Evolutionary conservation across 129 eudicot species (phyloP).

Genomic region (Flaveria linearis): DNA sequence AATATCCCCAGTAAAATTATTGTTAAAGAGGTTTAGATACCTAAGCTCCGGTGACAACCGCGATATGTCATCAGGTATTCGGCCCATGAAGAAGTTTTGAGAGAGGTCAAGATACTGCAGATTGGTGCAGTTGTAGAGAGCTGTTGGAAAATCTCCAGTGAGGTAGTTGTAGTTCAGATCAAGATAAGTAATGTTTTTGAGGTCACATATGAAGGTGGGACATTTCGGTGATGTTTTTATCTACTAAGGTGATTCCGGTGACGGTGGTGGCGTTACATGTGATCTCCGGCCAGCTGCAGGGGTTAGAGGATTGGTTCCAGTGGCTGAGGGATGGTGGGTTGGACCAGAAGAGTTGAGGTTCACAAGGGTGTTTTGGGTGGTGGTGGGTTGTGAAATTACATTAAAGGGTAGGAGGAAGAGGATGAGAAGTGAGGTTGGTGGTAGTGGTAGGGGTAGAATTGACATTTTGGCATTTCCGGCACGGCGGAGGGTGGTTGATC

Average conservation of each 20-base stretch:
- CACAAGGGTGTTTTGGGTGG: slow-evolving; percentile 45
- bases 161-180: slow-evolving; percentile 46
- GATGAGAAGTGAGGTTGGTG: slow-evolving; percentile 10
- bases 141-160: slow-evolving; percentile 52
- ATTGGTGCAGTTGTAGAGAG: slow-evolving; percentile 60
- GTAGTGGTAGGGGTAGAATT: slow-evolving; percentile 23
- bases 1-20: slow-evolving; percentile 76
- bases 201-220: slow-evolving; percentile 66
- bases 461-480: slow-evolving; percentile 11
- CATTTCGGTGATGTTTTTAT: slow-evolving; percentile 32
- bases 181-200: slow-evolving; percentile 53
- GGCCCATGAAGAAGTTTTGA: slow-evolving; percentile 52
- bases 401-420: slow-evolving; percentile 44
- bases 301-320: slow-evolving; percentile 57
- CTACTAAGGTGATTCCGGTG: slow-evolving; percentile 36
- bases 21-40: slow-evolving; percentile 38
- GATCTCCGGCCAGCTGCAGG: slow-evolving; percentile 75
- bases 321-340: slow-evolving; percentile 48
- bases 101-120: slow-evolving; percentile 61
- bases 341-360: slow-evolving; percentile 51
- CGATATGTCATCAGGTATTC: slow-evolving; percentile 50
- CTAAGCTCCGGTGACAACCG: slow-evolving; percentile 43
- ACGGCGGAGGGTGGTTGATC: slow-evolving; percentile 22
- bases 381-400: slow-evolving; percentile 46
- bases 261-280: slow-evolving; percentile 42